Evolutionary conservation across 108 stramenopile genomes (phyloP).

Genomic region (Bacterosira constricta): DNA sequence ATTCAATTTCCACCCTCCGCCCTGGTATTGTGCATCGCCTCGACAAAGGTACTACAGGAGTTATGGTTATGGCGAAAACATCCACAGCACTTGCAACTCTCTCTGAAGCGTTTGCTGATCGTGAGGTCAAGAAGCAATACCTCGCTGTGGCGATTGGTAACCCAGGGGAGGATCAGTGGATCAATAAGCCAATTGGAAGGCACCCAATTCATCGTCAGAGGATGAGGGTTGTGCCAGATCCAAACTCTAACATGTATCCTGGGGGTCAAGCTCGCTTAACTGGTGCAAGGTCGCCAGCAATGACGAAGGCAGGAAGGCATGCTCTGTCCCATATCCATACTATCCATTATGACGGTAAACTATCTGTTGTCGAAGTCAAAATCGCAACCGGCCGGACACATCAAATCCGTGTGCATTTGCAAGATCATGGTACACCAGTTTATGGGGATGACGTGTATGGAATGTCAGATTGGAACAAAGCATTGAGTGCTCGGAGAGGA

Average conservation of each 20-base stretch:
- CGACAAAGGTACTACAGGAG: slow-evolving; percentile 96
- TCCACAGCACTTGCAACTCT: slow-evolving; percentile 70
- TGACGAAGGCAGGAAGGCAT: slow-evolving; percentile 63
- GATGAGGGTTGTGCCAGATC: slow-evolving; percentile 92
- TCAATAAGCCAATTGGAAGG: slow-evolving; percentile 94
- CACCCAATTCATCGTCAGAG: slow-evolving; percentile 91
- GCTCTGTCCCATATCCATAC: slow-evolving; percentile 86
- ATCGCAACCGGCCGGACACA: slow-evolving; percentile 97
- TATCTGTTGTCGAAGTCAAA: slow-evolving; percentile 81
- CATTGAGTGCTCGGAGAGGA: slow-evolving; percentile 66
- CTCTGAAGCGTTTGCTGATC: slow-evolving; percentile 83
- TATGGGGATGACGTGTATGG: slow-evolving; percentile 97
- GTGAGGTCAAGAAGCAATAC: slow-evolving; percentile 88
- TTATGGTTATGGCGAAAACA: slow-evolving; percentile 95
- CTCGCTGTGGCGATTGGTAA: slow-evolving; percentile 90
- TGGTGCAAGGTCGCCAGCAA: slow-evolving; percentile 5
- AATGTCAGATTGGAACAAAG: slow-evolving; percentile 88
- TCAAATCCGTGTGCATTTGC: slow-evolving; percentile 91
- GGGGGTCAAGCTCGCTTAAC: slow-evolving; percentile 34
- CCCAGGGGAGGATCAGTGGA: slow-evolving; percentile 76
- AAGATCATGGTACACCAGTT: slow-evolving; percentile 94
- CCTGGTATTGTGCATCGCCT: slow-evolving; percentile 97
- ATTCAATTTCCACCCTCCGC: slow-evolving; percentile 65
- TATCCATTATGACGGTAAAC: slow-evolving; percentile 89
- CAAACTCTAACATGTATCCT: slow-evolving; percentile 26